Conservation (phyloP, 768 basidiomycete species). For the Tylopilus subfusipes region DNA sequence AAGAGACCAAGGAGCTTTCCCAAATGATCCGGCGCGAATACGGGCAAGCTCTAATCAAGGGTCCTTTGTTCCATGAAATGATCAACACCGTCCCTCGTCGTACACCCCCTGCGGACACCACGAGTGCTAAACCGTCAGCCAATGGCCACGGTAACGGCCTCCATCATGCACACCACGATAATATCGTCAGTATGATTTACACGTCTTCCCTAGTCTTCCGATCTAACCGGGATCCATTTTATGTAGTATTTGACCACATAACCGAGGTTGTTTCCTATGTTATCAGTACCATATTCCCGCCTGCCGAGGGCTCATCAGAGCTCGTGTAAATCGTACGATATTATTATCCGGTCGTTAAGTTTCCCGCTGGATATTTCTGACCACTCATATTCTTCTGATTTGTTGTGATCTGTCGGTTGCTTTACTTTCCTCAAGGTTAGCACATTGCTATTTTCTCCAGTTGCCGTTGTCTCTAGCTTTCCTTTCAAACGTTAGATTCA, state of each 20-base stretch:
- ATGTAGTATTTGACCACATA: conserved; percentile 26
- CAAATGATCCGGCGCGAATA: conserved; percentile 54
- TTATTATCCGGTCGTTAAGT: conserved; percentile 19
- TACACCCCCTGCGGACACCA: conserved; percentile 15
- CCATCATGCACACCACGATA: conserved; percentile 15
- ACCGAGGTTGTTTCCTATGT: conserved; percentile 14
- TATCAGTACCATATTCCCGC: conserved; percentile 26
- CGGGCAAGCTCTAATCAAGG: conserved; percentile 39
- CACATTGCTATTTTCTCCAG: conserved; percentile 22
- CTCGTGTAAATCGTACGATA: conserved; percentile 25
- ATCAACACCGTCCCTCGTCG: conserved; percentile 31
- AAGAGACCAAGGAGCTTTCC: conserved; percentile 79
- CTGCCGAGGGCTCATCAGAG: conserved; percentile 6
- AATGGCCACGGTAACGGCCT: conserved; percentile 22
- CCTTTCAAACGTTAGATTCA: conserved; percentile 13
- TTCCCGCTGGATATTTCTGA: conserved; percentile 11
- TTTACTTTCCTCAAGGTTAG: neutral
- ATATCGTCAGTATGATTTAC: conserved; percentile 13
- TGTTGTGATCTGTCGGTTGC: neutral
- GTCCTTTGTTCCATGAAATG: conserved; percentile 42
- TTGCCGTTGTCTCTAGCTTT: neutral
- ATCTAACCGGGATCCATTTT: conserved; percentile 9
- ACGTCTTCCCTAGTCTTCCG: neutral
- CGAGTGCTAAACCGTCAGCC: conserved; percentile 4
- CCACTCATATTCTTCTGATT: conserved; percentile 1